These are phyloP conservation scores for Backusella australiensis DNA, from an alignment of 192 early-diverging fungal genomes.

Conservation along the genomic window DNA sequence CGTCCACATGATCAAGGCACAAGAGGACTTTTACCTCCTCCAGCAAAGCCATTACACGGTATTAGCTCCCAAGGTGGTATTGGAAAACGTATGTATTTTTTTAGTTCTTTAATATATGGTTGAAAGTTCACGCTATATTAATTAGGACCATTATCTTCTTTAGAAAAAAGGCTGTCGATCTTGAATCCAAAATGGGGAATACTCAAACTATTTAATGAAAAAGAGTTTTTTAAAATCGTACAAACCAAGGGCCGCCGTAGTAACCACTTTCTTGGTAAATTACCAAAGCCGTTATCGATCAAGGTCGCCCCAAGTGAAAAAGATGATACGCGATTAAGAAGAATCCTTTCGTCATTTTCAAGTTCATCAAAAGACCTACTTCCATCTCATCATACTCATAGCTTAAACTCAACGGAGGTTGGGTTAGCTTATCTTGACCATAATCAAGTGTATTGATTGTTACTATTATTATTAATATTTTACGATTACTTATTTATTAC, in stretches of 20 bases:
- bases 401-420: neutral
- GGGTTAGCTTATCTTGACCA: neutral
- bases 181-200: constrained; percentile 32
- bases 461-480: neutral
- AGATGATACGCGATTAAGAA: neutral
- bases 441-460: neutral
- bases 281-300: constrained; percentile 14
- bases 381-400: neutral
- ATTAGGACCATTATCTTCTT: constrained; percentile 8
- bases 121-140: constrained; percentile 11
- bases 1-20: constrained; percentile 24
- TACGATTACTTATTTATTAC: neutral
- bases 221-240: constrained; percentile 29
- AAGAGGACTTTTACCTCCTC: constrained; percentile 27
- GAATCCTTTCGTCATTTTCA: neutral
- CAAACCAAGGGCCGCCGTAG: constrained; percentile 2
- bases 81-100: constrained; percentile 28
- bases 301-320: neutral
- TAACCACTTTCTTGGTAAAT: constrained; percentile 8
- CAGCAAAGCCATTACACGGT: constrained; percentile 29
- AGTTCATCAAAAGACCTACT: neutral
- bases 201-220: constrained; percentile 35
- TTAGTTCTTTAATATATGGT: neutral
- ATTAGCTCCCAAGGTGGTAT: constrained; percentile 27
- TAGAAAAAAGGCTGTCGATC: constrained; percentile 28